phyloP scores from a whole-genome alignment of 2,329 filamentous ascomycete genomes.

The Ascochyta koolunga region DNA sequence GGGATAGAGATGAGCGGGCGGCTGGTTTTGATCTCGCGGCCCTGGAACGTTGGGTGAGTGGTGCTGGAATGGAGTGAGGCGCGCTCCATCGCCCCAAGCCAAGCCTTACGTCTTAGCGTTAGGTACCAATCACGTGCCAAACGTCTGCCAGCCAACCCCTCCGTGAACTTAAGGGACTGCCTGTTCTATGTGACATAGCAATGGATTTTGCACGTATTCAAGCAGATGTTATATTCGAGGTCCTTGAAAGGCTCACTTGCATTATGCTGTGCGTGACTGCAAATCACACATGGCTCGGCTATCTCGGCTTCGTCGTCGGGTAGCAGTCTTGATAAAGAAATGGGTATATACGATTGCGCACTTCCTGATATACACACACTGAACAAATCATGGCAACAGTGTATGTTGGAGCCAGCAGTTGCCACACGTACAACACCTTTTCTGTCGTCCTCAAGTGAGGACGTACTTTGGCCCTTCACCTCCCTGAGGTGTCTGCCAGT shows the following conservation, averaged over 20 bases:
- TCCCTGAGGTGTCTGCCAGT: constrained; percentile 87
- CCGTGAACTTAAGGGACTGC: background rate
- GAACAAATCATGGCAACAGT: background rate
- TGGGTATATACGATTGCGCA: constrained; percentile 15
- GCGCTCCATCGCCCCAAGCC: constrained; percentile 2
- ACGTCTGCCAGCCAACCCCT: background rate
- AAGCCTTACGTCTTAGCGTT: constrained; percentile 12
- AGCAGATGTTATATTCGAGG: no score
- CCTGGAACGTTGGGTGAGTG: constrained; percentile 28
- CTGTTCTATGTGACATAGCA: background rate
- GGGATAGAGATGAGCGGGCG: constrained; percentile 29
- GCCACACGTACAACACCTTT: background rate
- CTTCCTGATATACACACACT: constrained; percentile 10
- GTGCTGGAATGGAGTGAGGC: constrained; percentile 22
- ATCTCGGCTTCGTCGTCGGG: constrained; percentile 4
- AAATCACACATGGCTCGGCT: background rate
- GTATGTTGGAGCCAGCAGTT: background rate
- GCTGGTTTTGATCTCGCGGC: constrained; percentile 24
- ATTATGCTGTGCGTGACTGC: background rate
- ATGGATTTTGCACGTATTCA: background rate
- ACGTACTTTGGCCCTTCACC: constrained; percentile 75
- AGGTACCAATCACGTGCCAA: constrained; percentile 8
- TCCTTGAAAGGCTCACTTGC: background rate
- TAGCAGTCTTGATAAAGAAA: constrained; percentile 1
- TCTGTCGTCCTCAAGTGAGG: constrained; percentile 54